Percentiles rank a stretch among this genome's conserved stretches.
Evolutionary conservation across 2,329 filamentous ascomycete genomes (phyloP).

Genomic region (Colletotrichum magnum): DNA sequence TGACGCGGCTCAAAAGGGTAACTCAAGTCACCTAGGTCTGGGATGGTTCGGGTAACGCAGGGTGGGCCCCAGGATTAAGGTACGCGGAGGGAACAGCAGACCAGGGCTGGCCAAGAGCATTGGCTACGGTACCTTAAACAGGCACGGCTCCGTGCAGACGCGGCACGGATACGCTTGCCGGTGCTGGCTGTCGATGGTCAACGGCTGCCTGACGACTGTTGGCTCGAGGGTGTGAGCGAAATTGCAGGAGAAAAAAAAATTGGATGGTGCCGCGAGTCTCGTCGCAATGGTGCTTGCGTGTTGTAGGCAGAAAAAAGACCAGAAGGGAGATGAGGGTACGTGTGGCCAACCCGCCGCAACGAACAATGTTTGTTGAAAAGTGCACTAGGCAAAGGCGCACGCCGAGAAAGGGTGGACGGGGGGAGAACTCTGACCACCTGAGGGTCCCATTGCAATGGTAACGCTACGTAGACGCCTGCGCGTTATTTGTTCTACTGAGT

Average conservation of each 20-base stretch:
- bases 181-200: neutral
- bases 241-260: neutral
- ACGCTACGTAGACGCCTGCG: conserved; percentile 7
- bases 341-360: neutral
- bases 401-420: too few relatives aligned
- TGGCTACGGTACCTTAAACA: neutral
- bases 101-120: neutral
- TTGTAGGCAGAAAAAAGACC: conserved; percentile 8
- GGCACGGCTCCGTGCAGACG: neutral
- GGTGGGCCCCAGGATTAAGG: neutral
- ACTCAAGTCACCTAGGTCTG: conserved; percentile 8
- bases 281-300: conserved; percentile 29
- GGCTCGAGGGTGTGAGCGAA: neutral
- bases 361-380: neutral
- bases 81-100: neutral
- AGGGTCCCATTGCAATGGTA: conserved; percentile 2
- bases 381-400: too few relatives aligned
- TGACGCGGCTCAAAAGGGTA: conserved; percentile 35
- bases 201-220: conserved; percentile 30
- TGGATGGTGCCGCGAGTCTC: conserved; percentile 22
- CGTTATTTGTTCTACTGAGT: conserved; percentile 16
- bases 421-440: neutral
- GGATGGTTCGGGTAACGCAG: conserved; percentile 15
- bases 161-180: too few relatives aligned
- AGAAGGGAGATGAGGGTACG: neutral